Conservation (phyloP, 345 rosid species). For the Erysimum cheiranthoides region DNA sequence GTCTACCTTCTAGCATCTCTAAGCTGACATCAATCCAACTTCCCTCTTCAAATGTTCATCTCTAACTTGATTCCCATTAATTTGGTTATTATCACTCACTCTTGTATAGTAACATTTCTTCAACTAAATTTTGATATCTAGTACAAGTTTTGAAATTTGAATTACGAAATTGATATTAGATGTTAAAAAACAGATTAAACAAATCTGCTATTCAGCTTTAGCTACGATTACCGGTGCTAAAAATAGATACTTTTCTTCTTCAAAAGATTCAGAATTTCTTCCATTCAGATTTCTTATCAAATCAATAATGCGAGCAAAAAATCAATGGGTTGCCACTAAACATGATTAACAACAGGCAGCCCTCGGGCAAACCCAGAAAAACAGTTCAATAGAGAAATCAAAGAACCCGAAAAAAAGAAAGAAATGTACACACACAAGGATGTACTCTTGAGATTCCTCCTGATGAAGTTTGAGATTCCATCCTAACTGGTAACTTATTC, state of each 20-base stretch:
- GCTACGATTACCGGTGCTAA: no score
- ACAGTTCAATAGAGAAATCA: neutral
- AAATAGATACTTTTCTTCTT: no score
- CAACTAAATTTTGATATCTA: neutral
- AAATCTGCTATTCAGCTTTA: neutral
- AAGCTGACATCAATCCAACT: slow-evolving; percentile 46
- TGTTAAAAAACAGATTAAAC: neutral
- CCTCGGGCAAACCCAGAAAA: neutral
- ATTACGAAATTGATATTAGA: no score
- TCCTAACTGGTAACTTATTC: slow-evolving; percentile 17
- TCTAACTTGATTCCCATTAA: slow-evolving; percentile 12
- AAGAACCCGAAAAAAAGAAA: neutral
- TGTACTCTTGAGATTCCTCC: slow-evolving; percentile 9
- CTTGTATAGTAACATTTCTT: slow-evolving; percentile 16
- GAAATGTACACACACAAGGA: neutral
- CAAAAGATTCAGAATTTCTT: slow-evolving; percentile 11
- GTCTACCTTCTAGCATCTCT: slow-evolving; percentile 31
- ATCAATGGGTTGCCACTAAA: neutral
- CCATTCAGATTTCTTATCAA: neutral
- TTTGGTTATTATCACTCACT: neutral
- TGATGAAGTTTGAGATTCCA: slow-evolving; percentile 11
- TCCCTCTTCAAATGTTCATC: slow-evolving; percentile 41
- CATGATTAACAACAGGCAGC: neutral
- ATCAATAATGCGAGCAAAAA: slow-evolving; percentile 18
- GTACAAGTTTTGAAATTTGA: slow-evolving; percentile 22